phyloP scores from a whole-genome alignment of 1,284 basidiomycete genomes.

The Ustilago lituana region DNA sequence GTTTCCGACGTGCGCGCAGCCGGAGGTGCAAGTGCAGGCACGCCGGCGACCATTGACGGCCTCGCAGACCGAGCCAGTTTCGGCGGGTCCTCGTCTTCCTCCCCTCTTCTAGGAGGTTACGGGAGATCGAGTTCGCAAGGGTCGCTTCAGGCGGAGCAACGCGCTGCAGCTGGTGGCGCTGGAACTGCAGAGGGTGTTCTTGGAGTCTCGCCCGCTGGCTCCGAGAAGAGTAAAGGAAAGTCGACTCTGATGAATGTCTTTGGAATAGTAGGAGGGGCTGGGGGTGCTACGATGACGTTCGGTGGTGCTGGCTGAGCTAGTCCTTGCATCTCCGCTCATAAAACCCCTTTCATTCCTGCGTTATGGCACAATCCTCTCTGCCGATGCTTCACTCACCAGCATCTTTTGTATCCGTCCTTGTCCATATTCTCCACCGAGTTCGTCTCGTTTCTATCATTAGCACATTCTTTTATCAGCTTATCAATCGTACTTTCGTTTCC shows the following conservation, averaged over 20 bases:
- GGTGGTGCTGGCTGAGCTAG: conserved; percentile 17
- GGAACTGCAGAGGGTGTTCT: too few species aligned
- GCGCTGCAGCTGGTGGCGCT: not conserved
- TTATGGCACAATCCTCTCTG: too few species aligned
- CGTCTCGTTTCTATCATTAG: not conserved
- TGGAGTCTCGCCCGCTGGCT: too few species aligned
- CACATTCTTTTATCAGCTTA: not conserved
- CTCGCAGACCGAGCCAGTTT: not conserved
- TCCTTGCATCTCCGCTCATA: too few species aligned
- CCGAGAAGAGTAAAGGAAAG: not conserved
- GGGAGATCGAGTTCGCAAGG: not conserved
- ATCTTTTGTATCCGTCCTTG: too few species aligned
- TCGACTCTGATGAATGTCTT: not conserved
- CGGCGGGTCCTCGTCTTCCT: not conserved
- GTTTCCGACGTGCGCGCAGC: conserved; percentile 1
- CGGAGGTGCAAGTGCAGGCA: not conserved
- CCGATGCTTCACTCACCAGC: too few species aligned
- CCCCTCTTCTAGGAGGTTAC: too few species aligned
- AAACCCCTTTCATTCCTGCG: too few species aligned
- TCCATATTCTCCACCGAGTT: too few species aligned
- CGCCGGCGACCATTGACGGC: not conserved
- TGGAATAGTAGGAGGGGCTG: conserved; percentile 2
- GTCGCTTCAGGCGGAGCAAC: not conserved
- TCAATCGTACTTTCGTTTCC: not conserved
- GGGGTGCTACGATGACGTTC: conserved; percentile 19